Base-by-base conservation (phyloP, 805 yeast species). In the Geotrichum ghanense region DNA sequence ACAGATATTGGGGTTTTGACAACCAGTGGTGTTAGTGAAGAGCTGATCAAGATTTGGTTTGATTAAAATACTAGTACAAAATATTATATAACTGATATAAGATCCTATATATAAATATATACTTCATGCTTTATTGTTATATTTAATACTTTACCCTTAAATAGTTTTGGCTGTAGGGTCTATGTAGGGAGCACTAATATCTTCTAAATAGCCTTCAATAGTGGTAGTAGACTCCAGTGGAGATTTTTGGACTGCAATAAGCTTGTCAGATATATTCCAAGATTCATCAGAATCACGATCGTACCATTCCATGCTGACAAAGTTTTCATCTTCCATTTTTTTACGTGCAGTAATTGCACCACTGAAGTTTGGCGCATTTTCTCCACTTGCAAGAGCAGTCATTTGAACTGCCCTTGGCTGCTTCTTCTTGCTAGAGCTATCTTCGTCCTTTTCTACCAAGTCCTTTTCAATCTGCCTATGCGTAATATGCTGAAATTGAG, bases 21-120 rank as follows among this genome's bases (percentile, higher is more conserved):
- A 4, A 96, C 98, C 10, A 83, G 95, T 50, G 97, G 97, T 0
- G 98, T 92, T 19, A 83, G 95, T n/a, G 98, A 92, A 63, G 99
- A 92, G 67, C 74, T 92, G 64, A 92, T 92, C 62, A 92, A 92
- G 67, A 87, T 92, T 79, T 92, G 97, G 97, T 89, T 88, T 59
- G 97, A 89, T 64, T 89, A 63, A 63, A 6, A 6, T 6, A 31
- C 16, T 10, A n/a, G n/a, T n/a, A n/a, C n/a, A n/a, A 23, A 21
- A 9, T 21, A 16, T 22, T 9, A 41, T 6, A 6, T 6, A 17
- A 20, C 16, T 23, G 43, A 20, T 41, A 41, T n/a, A 35, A 14
- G 3, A 6, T 19, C 21, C 25, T 3, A 14, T 20, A 12, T n/a
- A 10, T 3, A 2, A 20, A 12, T 20, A 24, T 12, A 43, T 31